Base-by-base conservation (phyloP, 2,329 filamentous ascomycete genomes). In the Stachybotrys chlorohalonatus region DNA sequence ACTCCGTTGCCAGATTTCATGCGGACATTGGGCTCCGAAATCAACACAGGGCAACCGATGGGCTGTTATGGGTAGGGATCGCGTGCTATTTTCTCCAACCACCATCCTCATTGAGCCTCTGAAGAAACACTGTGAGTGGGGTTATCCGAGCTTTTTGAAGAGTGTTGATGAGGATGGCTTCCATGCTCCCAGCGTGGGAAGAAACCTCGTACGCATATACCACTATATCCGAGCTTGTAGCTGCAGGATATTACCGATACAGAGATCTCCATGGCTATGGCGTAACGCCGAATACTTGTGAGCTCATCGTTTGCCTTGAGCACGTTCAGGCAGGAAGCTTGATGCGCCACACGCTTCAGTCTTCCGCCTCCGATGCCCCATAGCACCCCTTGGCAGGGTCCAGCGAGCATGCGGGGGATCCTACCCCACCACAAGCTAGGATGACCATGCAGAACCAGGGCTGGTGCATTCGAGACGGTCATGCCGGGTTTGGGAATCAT, bases 71-170 rank as follows among this genome's bases (percentile, higher is more conserved):
- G 36, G 36, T 42, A 42, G 36, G 36, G 36, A 42, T 42, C 6
- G 9, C 13, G 13, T 42, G 9, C 36, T 42, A 42, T 57, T 17
- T 47, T 24, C 36, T 52, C 42, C 55, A 51, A 54, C 50, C 56
- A 56, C 47, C 56, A 54, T 47, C 54, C 47, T 45, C 49, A 48
- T 51, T 51, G 49, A n/a, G 15, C 31, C 31, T 51, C 49, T 6
- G 47, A 13, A 32, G 50, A 45, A 60, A 56, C 51, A 53, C 54
- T 51, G 56, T 52, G 53, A 61, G 60, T 54, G 36, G 36, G 36
- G 36, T 42, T 13, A 13, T 13, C 13, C 9, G 36, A 42, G 8
- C 36, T 42, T 42, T 42, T 42, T 13, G 24, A 24, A 24, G 24
- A 24, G 24, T 24, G 24, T 24, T 24, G 24, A 24, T 24, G 24